Percentiles rank a stretch among this genome's conserved stretches.
Conservation (phyloP, 202 grass and related monocot genomes). For the Schoenoplectus tabernaemontani region DNA sequence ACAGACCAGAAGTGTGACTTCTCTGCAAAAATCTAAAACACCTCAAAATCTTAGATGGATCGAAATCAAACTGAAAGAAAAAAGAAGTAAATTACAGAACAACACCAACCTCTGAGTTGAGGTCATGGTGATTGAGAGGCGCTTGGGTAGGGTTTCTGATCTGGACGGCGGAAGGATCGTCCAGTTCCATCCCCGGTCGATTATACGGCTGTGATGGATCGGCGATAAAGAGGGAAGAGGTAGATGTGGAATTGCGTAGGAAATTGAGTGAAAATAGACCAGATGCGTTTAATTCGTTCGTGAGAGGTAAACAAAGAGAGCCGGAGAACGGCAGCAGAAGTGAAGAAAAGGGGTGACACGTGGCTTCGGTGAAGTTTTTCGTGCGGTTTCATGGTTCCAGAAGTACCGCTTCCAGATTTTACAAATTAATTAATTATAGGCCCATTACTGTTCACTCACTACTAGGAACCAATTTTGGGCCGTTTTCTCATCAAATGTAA, state of each 20-base stretch:
- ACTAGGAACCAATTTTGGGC: neutral
- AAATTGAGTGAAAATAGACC: conserved; percentile 2
- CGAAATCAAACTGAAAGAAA: neutral
- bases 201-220: neutral
- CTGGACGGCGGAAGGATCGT: conserved; percentile 27
- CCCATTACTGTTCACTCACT: neutral
- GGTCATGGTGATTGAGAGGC: conserved; percentile 52
- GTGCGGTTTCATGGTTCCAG: conserved; percentile 13
- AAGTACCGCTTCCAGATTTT: neutral
- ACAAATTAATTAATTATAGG: neutral
- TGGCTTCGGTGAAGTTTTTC: conserved; percentile 3
- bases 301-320: neutral
- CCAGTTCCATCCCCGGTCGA: conserved; percentile 47
- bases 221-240: neutral
- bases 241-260: conserved; percentile 22
- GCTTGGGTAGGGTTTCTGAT: conserved; percentile 32
- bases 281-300: conserved; percentile 6
- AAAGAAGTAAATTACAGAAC: neutral
- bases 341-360: conserved; percentile 20
- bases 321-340: neutral
- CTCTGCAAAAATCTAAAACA: neutral
- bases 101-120: conserved; percentile 52
- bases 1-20: neutral
- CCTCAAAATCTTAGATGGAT: neutral
- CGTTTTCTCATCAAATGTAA: neutral